Evolutionary conservation across 306 rosid genomes (phyloP), one percentile per base, ranked within the genome.

Genomic region (Gleditsia sinensis): DNA sequence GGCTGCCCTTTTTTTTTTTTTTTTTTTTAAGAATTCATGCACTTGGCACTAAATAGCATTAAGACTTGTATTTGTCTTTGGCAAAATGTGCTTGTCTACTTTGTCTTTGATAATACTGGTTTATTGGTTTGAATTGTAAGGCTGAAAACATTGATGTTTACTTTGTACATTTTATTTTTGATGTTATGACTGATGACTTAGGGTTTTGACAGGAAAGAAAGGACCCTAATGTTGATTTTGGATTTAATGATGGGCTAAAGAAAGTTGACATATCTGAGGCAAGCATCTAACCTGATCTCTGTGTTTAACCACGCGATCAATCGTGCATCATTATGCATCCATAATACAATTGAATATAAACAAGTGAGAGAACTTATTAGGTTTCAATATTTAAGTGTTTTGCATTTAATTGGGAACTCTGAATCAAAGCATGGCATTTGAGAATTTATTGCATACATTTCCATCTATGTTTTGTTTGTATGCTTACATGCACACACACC

Each of bases 211-310:
- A 94, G 97, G 88, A 75, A 80, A 82, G 66, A 49, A 37, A 81
- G 67, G 85, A 77, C 25, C 85, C 91, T 36, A 62, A 30, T 65
- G 88, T 91, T 51, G 87, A 88, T 64, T 94, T 94, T 84, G 90
- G 94, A 82, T 84, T 78, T 77, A 83, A 76, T 34, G 69, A 80
- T 54, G 89, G 88, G 64, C 66, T 67, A 30, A 88, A 81, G 80
- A 86, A 85, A 28, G 82, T 91, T 67, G 69, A 75, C 78, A 75
- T 94, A 82, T 87, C 94, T 24, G 96, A 94, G 98, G 98, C 89
- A 84, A 88, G 88, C 76, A 39, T 83, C 67, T 13, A 63, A 30
- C 66, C 42, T 66, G 16, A 36, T 67, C 23, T 45, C 40, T 40
- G n/a, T 58, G 43, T 55, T 51, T 74, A 60, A 32, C 33, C 24